phyloP scores from a whole-genome alignment of 2,329 filamentous ascomycete species.

The Claviceps quebecensis region DNA sequence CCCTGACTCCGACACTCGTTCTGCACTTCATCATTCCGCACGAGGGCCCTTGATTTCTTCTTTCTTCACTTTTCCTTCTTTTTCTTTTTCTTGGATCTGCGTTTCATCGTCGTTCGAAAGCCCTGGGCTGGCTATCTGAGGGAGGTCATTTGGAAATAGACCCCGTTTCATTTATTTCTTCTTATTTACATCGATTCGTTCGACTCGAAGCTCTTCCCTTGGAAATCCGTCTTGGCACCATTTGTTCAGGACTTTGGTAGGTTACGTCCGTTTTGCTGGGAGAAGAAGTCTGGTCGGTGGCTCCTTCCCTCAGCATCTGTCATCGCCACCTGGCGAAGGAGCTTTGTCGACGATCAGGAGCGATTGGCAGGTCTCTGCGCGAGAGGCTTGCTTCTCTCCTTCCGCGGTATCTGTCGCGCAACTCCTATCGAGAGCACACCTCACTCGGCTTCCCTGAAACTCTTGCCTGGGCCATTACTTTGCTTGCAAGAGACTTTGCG shows the following conservation, averaged over 20 bases:
- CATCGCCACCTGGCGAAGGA: not conserved
- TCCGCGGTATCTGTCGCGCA: not conserved
- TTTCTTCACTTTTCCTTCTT: not conserved
- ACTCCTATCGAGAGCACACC: not conserved
- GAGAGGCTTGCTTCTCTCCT: not conserved
- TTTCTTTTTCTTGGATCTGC: not conserved
- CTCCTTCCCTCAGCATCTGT: constrained; percentile 1
- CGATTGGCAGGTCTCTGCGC: not conserved
- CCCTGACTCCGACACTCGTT: not conserved
- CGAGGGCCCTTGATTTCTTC: not conserved
- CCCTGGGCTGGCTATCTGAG: not conserved
- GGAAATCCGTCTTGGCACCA: not conserved
- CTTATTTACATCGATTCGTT: not conserved
- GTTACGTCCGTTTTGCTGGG: not conserved
- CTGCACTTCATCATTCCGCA: not conserved
- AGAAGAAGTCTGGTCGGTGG: not conserved
- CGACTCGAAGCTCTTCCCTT: not conserved
- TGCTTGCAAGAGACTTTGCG: not conserved
- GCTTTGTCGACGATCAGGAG: not conserved
- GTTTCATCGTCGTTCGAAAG: not conserved
- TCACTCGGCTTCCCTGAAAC: not conserved
- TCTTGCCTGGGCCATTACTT: not conserved
- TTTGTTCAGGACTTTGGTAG: not conserved
- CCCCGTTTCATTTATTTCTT: not conserved
- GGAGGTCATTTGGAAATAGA: not conserved